Conservation (phyloP, 75 land plant genomes). For the Ceratopteris richardii region DNA sequence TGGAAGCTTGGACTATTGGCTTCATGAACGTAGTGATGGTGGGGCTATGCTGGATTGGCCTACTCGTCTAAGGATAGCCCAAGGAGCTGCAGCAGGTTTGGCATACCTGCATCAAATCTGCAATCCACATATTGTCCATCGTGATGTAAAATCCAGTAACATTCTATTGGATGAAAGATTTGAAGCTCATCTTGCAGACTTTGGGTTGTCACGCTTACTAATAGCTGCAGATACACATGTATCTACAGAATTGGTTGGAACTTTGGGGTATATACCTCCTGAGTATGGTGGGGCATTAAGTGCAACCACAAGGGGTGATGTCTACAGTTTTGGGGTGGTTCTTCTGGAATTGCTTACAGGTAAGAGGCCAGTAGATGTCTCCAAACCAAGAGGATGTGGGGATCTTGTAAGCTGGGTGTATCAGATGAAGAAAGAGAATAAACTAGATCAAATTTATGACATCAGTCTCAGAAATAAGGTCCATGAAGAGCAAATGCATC, state of each 20-base stretch:
- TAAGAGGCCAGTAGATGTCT: slow-evolving; percentile 23
- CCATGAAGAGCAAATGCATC: slow-evolving; percentile 11
- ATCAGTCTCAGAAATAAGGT: neutral
- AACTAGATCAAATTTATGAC: slow-evolving; percentile 11
- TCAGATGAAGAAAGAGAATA: slow-evolving; percentile 1
- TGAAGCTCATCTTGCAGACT: slow-evolving; percentile 30
- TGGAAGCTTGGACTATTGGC: slow-evolving; percentile 68
- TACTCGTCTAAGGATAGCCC: slow-evolving; percentile 59
- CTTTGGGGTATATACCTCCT: slow-evolving; percentile 32
- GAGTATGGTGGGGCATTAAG: slow-evolving; percentile 26
- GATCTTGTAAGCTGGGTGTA: slow-evolving; percentile 26
- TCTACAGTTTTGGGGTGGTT: slow-evolving; percentile 34
- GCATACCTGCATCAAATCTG: slow-evolving; percentile 34
- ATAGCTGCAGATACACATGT: slow-evolving; percentile 23
- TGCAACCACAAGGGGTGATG: slow-evolving; percentile 27
- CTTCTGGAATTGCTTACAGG: slow-evolving; percentile 25
- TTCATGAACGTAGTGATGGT: slow-evolving; percentile 53
- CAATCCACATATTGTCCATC: slow-evolving; percentile 26
- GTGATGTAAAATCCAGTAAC: slow-evolving; percentile 37
- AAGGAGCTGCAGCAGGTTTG: slow-evolving; percentile 81
- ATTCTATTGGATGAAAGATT: slow-evolving; percentile 24
- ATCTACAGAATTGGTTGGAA: slow-evolving; percentile 28
- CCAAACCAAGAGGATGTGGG: slow-evolving; percentile 8
- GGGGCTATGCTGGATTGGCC: slow-evolving; percentile 76
- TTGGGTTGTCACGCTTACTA: slow-evolving; percentile 23